A percentile compares a stretch with the other conserved stretches of the same genome.
phyloP scores from a whole-genome alignment of 2,329 filamentous ascomycete genomes.

The Beauveria varroae region DNA sequence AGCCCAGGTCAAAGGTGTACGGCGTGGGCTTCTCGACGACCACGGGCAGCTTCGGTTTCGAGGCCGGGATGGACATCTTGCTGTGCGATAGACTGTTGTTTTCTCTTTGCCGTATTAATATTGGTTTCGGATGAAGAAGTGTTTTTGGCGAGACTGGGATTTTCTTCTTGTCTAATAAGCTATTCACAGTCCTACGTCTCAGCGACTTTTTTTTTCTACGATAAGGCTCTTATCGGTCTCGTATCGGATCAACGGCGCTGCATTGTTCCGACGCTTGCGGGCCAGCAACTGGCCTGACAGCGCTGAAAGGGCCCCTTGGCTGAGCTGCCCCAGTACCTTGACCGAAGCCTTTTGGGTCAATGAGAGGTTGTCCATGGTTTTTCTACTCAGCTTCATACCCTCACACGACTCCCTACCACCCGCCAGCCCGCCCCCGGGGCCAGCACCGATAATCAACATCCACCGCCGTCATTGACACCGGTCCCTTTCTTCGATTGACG shows the following conservation, averaged over 20 bases:
- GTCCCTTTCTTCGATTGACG: neutral
- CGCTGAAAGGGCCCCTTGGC: neutral
- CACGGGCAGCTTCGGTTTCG: slow-evolving; percentile 48
- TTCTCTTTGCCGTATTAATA: too few relatives aligned
- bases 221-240: slow-evolving; percentile 4
- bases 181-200: neutral
- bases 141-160: neutral
- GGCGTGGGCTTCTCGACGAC: slow-evolving; percentile 76
- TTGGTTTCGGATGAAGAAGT: neutral
- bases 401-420: slow-evolving; percentile 2
- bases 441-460: neutral
- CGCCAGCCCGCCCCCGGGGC: slow-evolving; percentile 1
- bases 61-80: slow-evolving; percentile 28
- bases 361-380: neutral
- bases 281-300: neutral
- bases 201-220: slow-evolving; percentile 10
- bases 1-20: slow-evolving; percentile 86
- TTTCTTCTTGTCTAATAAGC: neutral
- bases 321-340: neutral
- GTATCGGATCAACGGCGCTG: slow-evolving; percentile 5
- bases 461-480: neutral
- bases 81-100: neutral
- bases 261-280: neutral
- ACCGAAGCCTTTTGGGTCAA: neutral
- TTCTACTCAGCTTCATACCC: neutral